Base-by-base conservation (phyloP, 768 basidiomycete genomes). In the Boletus huronensis region DNA sequence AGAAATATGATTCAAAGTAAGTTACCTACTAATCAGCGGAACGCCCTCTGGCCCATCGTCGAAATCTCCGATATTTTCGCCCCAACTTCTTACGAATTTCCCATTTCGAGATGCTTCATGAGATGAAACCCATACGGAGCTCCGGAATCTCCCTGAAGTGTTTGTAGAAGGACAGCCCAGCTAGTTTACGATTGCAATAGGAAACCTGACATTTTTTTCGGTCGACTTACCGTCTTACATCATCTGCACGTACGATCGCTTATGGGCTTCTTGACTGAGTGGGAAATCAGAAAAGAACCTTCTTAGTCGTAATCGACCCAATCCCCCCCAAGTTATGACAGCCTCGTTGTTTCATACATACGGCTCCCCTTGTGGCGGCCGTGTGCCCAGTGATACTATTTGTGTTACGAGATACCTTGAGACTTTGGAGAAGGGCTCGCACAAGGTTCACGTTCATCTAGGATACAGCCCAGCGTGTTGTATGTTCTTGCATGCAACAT, bases 31-130 rank as follows among this genome's bases (percentile, higher is more conserved):
- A n/a, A 42, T 57, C 19, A 48, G 38, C 44, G 45, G 41, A 52
- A 38, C 29, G 46, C 49, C 41, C 28, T 44, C 38, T 14, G n/a
- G 25, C 3, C 3, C 46, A 10, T 42, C 48, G 29, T 43, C 32
- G 43, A 56, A 57, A 16, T 26, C 9, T 56, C 66, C 67, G 69
- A 52, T 48, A 28, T 61, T 66, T 63, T 69, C 62, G 67, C 57
- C 31, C 35, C 41, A 53, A 19, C 46, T 41, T 4, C 39, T 56
- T 55, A 47, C 28, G 42, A 41, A 23, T 39, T 41, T 53, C 21
- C 44, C 45, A 46, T 55, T 57, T 42, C 42, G 55, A 54, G 63
- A 55, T 58, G 49, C 28, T 43, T 50, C 23, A 44, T 46, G 46
- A 39, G 32, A 39, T 31, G 35, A 34, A n/a, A 9, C 28, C 40